Percentiles rank a stretch among this genome's conserved stretches.
phyloP scores from a whole-genome alignment of 2,329 filamentous ascomycete genomes.

The Colletotrichum cereale region DNA sequence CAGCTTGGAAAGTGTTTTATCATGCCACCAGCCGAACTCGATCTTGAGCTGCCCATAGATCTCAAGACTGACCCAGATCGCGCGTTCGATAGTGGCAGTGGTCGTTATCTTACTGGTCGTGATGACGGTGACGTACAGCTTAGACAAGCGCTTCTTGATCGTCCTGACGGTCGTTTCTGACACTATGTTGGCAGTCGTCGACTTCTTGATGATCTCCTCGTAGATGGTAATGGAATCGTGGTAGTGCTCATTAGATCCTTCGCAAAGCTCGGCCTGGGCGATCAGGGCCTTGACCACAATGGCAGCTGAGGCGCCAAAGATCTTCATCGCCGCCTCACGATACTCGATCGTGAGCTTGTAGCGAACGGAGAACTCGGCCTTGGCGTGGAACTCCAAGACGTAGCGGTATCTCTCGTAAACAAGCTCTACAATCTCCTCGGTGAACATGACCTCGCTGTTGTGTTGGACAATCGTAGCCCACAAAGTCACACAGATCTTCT shows the following conservation, averaged over 20 bases:
- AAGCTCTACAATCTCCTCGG: constrained; percentile 58
- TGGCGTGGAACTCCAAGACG: constrained; percentile 58
- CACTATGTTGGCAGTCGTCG: constrained; percentile 50
- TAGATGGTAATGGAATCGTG: constrained; percentile 61
- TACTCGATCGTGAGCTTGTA: constrained; percentile 63
- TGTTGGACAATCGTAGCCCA: constrained; percentile 55
- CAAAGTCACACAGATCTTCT: constrained; percentile 58
- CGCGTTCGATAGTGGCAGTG: constrained; percentile 53
- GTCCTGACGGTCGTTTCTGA: constrained; percentile 54
- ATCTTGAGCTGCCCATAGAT: constrained; percentile 57
- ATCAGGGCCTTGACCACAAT: constrained; percentile 50
- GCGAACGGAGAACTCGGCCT: constrained; percentile 53
- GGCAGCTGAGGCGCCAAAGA: constrained; percentile 47
- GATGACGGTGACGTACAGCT: constrained; percentile 55
- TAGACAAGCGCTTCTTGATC: constrained; percentile 63
- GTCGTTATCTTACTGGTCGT: constrained; percentile 52
- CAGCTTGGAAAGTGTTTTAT: constrained; percentile 58
- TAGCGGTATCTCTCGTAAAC: constrained; percentile 59
- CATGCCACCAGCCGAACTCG: constrained; percentile 60
- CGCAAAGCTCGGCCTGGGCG: constrained; percentile 59
- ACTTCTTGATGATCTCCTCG: constrained; percentile 57
- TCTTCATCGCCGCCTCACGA: constrained; percentile 57
- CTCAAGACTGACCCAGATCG: constrained; percentile 51
- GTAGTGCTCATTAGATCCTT: constrained; percentile 55
- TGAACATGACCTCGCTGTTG: constrained; percentile 54